phyloP scores from a whole-genome alignment of 352 stramenopile species.

The Pythium rishiriense region DNA sequence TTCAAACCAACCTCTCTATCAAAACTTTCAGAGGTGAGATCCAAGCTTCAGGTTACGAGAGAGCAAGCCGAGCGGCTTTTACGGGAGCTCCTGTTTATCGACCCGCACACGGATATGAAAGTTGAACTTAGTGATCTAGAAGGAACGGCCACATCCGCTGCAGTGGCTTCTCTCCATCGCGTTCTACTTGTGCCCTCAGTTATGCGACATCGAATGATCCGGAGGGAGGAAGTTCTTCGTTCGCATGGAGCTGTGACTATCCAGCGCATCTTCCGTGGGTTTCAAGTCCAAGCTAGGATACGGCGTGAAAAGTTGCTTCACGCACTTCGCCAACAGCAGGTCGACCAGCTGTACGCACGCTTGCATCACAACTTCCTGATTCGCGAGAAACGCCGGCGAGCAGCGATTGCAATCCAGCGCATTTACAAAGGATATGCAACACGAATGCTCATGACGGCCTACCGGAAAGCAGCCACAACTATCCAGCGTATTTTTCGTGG shows the following conservation, averaged over 20 bases:
- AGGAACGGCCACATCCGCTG: background rate
- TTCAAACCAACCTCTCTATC: conserved; percentile 40
- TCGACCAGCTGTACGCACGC: conserved; percentile 37
- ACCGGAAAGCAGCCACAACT: conserved; percentile 30
- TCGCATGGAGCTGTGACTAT: conserved; percentile 42
- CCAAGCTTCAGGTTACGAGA: conserved; percentile 25
- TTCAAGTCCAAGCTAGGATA: conserved; percentile 50
- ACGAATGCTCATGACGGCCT: conserved; percentile 34
- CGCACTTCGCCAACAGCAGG: conserved; percentile 51
- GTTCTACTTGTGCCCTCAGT: conserved; percentile 47
- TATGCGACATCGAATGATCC: conserved; percentile 44
- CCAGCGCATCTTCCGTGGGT: conserved; percentile 59
- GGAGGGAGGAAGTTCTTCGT: conserved; percentile 5
- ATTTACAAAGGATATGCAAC: conserved; percentile 53
- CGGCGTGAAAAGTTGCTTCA: conserved; percentile 43
- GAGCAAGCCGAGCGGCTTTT: conserved; percentile 50
- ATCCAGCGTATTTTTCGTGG: conserved; percentile 66
- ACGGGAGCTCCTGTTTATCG: conserved; percentile 48
- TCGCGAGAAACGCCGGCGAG: conserved; percentile 48
- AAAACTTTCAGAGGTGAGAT: conserved; percentile 32
- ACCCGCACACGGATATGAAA: conserved; percentile 16
- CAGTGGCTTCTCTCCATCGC: conserved; percentile 19
- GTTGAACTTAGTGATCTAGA: background rate
- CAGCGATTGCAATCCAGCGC: conserved; percentile 51
- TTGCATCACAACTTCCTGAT: conserved; percentile 34